Conservation (phyloP, 2,329 filamentous ascomycete genomes). For the Orbilia brochopaga region DNA sequence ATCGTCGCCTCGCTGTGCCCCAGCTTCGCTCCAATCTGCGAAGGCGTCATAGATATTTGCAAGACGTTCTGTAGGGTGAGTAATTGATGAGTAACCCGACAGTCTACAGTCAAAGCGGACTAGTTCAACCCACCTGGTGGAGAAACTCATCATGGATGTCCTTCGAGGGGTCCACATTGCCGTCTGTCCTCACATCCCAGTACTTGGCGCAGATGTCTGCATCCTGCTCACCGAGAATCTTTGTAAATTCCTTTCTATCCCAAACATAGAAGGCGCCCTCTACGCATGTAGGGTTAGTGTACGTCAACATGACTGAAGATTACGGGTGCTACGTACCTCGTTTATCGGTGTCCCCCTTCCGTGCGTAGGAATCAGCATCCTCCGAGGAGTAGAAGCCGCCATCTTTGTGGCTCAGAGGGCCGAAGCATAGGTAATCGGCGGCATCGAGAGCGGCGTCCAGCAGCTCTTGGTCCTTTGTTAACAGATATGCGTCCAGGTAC, state of each 20-base stretch:
- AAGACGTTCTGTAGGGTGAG: constrained; percentile 70
- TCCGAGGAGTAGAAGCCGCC: constrained; percentile 89
- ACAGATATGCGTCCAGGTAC: constrained; percentile 84
- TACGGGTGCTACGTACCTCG: constrained; percentile 58
- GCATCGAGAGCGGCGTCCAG: constrained; percentile 80
- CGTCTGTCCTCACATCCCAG: constrained; percentile 81
- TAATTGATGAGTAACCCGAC: background rate
- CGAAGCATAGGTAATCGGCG: constrained; percentile 76
- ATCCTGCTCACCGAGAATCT: constrained; percentile 72
- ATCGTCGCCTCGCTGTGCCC: constrained; percentile 74
- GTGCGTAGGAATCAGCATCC: constrained; percentile 82
- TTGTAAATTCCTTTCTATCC: constrained; percentile 84
- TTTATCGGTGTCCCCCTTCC: constrained; percentile 77
- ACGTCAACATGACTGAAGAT: background rate
- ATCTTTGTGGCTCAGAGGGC: constrained; percentile 64
- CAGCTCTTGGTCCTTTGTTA: constrained; percentile 72
- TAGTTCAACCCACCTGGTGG: constrained; percentile 65
- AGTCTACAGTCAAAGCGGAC: too few relatives aligned
- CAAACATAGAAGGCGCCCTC: constrained; percentile 96
- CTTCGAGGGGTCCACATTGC: constrained; percentile 80
- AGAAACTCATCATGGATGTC: constrained; percentile 94
- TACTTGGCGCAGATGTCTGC: constrained; percentile 78
- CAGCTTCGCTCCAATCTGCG: constrained; percentile 76
- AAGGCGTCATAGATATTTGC: constrained; percentile 70
- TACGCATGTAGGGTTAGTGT: constrained; percentile 32